Evolutionary conservation across 805 yeast species (phyloP).

Genomic region (Naumovozyma baii): DNA sequence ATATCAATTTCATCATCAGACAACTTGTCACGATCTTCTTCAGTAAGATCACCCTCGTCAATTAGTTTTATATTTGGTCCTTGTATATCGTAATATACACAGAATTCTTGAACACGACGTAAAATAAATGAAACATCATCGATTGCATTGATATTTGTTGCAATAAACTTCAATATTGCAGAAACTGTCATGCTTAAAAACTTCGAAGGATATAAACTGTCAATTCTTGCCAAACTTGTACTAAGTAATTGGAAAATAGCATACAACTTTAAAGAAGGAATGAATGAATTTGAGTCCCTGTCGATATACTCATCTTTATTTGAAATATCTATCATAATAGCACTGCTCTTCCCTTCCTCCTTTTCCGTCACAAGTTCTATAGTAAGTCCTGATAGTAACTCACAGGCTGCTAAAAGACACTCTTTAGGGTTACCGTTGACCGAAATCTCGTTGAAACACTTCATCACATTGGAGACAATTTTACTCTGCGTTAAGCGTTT

Average conservation of each 20-base stretch:
- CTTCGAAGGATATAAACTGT: constrained; percentile 68
- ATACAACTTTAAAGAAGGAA: constrained; percentile 51
- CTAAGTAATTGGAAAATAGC: constrained; percentile 53
- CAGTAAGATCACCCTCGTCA: constrained; percentile 13
- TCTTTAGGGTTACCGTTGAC: constrained; percentile 73
- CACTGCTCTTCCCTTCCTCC: constrained; percentile 3
- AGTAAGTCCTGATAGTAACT: constrained; percentile 35
- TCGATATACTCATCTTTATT: constrained; percentile 1
- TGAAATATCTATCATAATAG: constrained; percentile 7
- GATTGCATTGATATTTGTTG: constrained; percentile 31
- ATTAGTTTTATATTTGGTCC: constrained; percentile 29
- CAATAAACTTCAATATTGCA: constrained; percentile 45
- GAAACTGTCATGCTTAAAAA: constrained; percentile 62
- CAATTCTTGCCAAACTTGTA: constrained; percentile 48
- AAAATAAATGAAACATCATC: constrained; percentile 34
- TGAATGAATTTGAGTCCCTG: constrained; percentile 14
- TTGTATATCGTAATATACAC: constrained; percentile 46
- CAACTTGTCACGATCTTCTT: constrained; percentile 34
- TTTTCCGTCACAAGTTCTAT: constrained; percentile 1
- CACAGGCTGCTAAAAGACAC: constrained; percentile 60
- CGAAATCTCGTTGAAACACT: constrained; percentile 53
- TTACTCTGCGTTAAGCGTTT: constrained; percentile 15
- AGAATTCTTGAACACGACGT: constrained; percentile 54
- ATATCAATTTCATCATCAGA: constrained; percentile 48
- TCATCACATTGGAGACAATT: constrained; percentile 31